phyloP scores from a whole-genome alignment of 2,329 filamentous ascomycete species.

The Pseudopithomyces chartarum region DNA sequence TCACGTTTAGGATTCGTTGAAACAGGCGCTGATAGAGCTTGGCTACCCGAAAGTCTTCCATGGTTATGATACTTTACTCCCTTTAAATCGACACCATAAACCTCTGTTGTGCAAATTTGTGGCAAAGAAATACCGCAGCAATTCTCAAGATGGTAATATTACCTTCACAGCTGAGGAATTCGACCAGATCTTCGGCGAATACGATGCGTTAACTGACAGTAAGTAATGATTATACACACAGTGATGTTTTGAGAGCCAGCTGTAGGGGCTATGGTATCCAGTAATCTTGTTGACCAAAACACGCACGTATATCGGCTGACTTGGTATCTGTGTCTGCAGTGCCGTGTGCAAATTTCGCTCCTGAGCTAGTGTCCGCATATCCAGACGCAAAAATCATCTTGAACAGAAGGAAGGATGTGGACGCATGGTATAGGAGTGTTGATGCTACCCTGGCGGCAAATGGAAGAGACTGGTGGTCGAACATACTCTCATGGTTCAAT shows the following conservation, averaged over 20 bases:
- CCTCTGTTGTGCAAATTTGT: not conserved
- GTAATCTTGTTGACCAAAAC: too few relatives aligned
- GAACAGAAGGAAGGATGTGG: constrained; percentile 65
- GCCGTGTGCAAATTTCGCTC: constrained; percentile 33
- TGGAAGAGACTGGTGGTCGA: not conserved
- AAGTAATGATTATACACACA: too few relatives aligned
- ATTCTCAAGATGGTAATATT: not conserved
- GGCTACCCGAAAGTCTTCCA: constrained; percentile 4
- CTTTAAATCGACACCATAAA: constrained; percentile 2
- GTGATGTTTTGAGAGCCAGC: too few relatives aligned
- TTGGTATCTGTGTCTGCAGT: constrained; percentile 2
- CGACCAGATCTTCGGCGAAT: constrained; percentile 53
- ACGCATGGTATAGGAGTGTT: constrained; percentile 59
- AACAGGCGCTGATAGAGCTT: constrained; percentile 2
- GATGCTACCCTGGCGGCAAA: not conserved
- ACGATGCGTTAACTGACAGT: constrained; percentile 41
- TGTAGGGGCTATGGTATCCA: too few relatives aligned
- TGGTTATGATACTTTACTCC: constrained; percentile 1
- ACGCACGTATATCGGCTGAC: too few relatives aligned
- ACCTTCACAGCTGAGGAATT: constrained; percentile 40
- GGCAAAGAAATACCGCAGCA: not conserved
- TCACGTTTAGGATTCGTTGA: not conserved
- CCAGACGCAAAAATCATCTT: constrained; percentile 74
- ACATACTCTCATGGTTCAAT: constrained; percentile 6
- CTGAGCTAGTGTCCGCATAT: constrained; percentile 37